These are phyloP conservation scores for Limnanthes douglasii DNA, from an alignment of 345 rosid genomes.

Conservation along the genomic window DNA sequence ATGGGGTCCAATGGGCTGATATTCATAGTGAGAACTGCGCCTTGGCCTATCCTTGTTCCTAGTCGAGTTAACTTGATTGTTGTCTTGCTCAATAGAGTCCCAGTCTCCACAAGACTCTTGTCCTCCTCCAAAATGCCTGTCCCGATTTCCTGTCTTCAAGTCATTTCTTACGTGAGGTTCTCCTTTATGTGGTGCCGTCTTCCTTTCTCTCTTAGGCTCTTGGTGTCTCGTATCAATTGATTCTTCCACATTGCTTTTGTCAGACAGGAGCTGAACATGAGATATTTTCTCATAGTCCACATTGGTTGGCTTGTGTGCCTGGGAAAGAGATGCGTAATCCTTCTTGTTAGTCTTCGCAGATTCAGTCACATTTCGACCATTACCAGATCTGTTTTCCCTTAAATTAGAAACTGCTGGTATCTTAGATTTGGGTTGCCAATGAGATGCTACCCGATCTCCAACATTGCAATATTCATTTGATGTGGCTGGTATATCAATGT, in stretches of 20 bases:
- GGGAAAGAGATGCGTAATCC: conserved; percentile 17
- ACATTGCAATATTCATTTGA: conserved; percentile 44
- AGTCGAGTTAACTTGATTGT: conserved; percentile 27
- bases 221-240: conserved; percentile 14
- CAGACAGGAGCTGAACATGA: conserved; percentile 10
- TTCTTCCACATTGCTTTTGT: conserved; percentile 19
- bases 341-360: conserved; percentile 23
- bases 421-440: conserved; percentile 70
- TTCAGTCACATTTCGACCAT: conserved; percentile 24
- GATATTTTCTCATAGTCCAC: conserved; percentile 9
- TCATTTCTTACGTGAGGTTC: conserved; percentile 32
- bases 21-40: conserved; percentile 52
- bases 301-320: conserved; percentile 6
- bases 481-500: conserved; percentile 17
- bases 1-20: conserved; percentile 62
- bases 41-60: conserved; percentile 47
- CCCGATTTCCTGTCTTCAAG: conserved; percentile 32
- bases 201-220: conserved; percentile 40
- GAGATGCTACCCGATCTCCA: conserved; percentile 39
- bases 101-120: conserved; percentile 56
- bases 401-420: conserved; percentile 17
- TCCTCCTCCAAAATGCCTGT: conserved; percentile 31
- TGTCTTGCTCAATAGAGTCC: conserved; percentile 47
- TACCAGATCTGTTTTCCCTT: conserved; percentile 25
- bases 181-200: conserved; percentile 18